These are phyloP conservation scores for Saccharomycopsis babjevae DNA, from an alignment of 805 yeast species.

Conservation along the genomic window DNA sequence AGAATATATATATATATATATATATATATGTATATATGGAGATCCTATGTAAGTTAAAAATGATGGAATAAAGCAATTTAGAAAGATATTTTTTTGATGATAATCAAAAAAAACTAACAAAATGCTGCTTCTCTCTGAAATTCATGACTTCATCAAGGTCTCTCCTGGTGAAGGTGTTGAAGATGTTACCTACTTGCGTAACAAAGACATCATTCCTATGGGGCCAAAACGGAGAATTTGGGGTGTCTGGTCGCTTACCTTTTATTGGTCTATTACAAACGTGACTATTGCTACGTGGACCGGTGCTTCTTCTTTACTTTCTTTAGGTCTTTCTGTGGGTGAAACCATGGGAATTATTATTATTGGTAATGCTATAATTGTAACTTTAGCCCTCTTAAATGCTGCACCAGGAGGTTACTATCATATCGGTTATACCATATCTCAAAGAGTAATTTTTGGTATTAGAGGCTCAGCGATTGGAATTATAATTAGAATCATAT, in stretches of 20 bases:
- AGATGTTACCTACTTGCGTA: constrained; percentile 19
- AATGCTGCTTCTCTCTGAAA: constrained; percentile 1
- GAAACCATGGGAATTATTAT: constrained; percentile 25
- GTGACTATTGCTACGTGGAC: constrained; percentile 31
- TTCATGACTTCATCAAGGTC: constrained; percentile 2
- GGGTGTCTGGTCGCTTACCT: constrained; percentile 28
- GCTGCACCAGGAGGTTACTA: constrained; percentile 23
- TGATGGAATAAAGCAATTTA: background rate
- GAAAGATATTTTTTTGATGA: background rate
- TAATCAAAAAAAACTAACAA: background rate
- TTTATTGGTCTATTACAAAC: constrained; percentile 30
- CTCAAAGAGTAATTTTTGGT: constrained; percentile 39
- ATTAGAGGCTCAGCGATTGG: constrained; percentile 35
- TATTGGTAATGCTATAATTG: constrained; percentile 22
- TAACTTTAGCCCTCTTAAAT: constrained; percentile 12
- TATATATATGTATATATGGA: no score
- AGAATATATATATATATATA: no score
- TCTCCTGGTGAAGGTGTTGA: constrained; percentile 5
- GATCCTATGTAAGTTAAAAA: background rate
- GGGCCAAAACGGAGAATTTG: constrained; percentile 29
- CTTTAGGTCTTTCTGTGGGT: constrained; percentile 22
- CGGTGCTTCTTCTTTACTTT: constrained; percentile 25
- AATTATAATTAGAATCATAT: constrained; percentile 31
- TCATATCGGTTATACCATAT: constrained; percentile 30
- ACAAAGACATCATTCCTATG: constrained; percentile 33